Percentiles rank a stretch among this genome's conserved stretches.
phyloP scores from a whole-genome alignment of 2,329 filamentous ascomycete genomes.

The Balansia obtecta region DNA sequence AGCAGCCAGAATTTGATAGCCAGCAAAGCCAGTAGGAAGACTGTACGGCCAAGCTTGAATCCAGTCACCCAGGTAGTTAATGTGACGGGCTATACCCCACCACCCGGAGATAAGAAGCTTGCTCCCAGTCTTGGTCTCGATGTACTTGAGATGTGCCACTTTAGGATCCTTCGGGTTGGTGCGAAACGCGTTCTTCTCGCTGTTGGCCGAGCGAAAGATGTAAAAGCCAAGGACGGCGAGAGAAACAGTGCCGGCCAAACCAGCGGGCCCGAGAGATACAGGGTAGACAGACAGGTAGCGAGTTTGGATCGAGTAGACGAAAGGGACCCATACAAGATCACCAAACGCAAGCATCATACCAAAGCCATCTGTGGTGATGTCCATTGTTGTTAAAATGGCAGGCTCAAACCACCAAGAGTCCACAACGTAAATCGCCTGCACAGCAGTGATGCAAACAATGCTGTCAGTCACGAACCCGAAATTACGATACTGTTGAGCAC shows the following conservation, averaged over 20 bases:
- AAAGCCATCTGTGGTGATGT: slow-evolving; percentile 86
- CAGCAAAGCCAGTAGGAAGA: slow-evolving; percentile 73
- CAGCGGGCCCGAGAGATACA: slow-evolving; percentile 57
- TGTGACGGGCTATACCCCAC: slow-evolving; percentile 87
- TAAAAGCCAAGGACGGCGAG: slow-evolving; percentile 66
- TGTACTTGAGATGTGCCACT: slow-evolving; percentile 70
- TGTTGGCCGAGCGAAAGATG: slow-evolving; percentile 90
- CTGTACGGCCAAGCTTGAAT: slow-evolving; percentile 85
- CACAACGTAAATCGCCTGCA: slow-evolving; percentile 73
- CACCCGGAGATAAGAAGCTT: slow-evolving; percentile 75
- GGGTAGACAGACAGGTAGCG: slow-evolving; percentile 79
- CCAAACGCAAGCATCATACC: slow-evolving; percentile 92
- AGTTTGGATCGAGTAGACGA: slow-evolving; percentile 73
- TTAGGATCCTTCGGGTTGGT: slow-evolving; percentile 71
- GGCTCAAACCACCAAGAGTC: slow-evolving; percentile 82
- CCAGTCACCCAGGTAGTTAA: slow-evolving; percentile 96
- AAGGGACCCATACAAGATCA: slow-evolving; percentile 86
- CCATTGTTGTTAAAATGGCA: slow-evolving; percentile 84
- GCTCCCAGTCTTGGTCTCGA: slow-evolving; percentile 72
- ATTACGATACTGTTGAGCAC: slow-evolving; percentile 77
- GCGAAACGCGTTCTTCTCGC: slow-evolving; percentile 89
- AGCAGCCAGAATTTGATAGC: slow-evolving; percentile 57
- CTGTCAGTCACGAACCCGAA: slow-evolving; percentile 78
- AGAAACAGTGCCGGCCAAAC: slow-evolving; percentile 50
- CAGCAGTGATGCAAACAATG: slow-evolving; percentile 64